Conservation (phyloP, 352 stramenopile genomes). For the Phytopythium vexans region DNA sequence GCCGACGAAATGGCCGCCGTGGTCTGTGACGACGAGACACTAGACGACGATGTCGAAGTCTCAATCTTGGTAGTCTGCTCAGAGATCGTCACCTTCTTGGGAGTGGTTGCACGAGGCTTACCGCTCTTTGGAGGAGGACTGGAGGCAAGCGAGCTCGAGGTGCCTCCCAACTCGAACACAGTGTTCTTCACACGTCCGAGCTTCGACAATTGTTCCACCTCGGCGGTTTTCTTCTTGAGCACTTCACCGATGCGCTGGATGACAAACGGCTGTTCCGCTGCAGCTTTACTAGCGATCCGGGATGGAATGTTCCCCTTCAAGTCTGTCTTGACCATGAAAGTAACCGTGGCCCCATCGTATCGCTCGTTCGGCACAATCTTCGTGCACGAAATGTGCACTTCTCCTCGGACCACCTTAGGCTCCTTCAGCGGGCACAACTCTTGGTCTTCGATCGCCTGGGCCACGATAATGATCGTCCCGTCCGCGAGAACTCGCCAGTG, state of each 20-base stretch:
- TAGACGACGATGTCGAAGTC: too few species aligned
- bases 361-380: conserved; percentile 61
- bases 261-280: conserved; percentile 62
- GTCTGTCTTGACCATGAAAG: conserved; percentile 71
- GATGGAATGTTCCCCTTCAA: conserved; percentile 68
- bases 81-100: conserved; percentile 7
- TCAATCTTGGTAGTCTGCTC: background rate
- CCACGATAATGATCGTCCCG: conserved; percentile 68
- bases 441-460: conserved; percentile 59
- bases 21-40: too few species aligned
- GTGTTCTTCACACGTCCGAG: conserved; percentile 50
- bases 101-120: background rate
- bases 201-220: conserved; percentile 24
- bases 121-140: too few species aligned
- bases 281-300: conserved; percentile 57
- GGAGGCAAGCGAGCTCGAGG: too few species aligned
- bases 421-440: conserved; percentile 59
- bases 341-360: conserved; percentile 57
- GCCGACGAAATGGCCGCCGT: too few species aligned
- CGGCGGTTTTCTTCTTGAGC: conserved; percentile 44
- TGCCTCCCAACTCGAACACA: conserved; percentile 20
- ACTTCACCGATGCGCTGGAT: conserved; percentile 50
- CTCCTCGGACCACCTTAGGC: conserved; percentile 60
- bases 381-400: conserved; percentile 61
- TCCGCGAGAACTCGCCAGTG: conserved; percentile 66